A percentile compares a stretch with the other conserved stretches of the same genome.
Evolutionary conservation across 2,329 filamentous ascomycete species (phyloP).

Genomic region (Dryadomyces quercivorus): DNA sequence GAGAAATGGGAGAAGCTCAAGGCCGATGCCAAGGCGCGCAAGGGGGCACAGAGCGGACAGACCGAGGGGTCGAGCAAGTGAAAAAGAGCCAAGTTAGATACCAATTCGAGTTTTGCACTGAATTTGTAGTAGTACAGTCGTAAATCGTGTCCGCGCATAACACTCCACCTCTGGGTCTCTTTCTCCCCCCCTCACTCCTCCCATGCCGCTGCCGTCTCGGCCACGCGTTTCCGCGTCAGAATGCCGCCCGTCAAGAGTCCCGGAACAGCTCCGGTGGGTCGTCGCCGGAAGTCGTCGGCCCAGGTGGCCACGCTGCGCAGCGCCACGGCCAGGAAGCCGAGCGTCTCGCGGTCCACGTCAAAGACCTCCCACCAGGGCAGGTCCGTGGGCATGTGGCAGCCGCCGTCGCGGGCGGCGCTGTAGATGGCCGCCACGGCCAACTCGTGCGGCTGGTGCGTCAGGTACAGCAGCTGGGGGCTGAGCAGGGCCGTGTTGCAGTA

Average conservation of each 20-base stretch:
- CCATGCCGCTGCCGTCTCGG: background rate
- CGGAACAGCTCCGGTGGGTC: constrained; percentile 24
- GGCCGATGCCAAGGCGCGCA: constrained; percentile 45
- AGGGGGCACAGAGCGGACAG: constrained; percentile 26
- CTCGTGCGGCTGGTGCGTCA: constrained; percentile 81
- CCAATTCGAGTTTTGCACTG: background rate
- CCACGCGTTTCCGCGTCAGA: constrained; percentile 33
- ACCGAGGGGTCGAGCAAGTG: background rate
- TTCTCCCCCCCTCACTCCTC: constrained; percentile 24
- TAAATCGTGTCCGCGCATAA: background rate
- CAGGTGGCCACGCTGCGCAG: constrained; percentile 69
- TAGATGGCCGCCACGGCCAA: constrained; percentile 86
- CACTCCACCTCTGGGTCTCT: no score
- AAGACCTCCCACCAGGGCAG: constrained; percentile 97
- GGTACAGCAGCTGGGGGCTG: constrained; percentile 77
- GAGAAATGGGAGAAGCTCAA: constrained; percentile 51
- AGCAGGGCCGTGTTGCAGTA: constrained; percentile 80
- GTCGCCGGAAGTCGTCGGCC: constrained; percentile 43
- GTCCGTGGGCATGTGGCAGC: constrained; percentile 61
- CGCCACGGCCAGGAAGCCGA: constrained; percentile 83
- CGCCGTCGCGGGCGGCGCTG: constrained; percentile 66
- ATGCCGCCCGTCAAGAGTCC: constrained; percentile 32
- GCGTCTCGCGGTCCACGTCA: constrained; percentile 85
- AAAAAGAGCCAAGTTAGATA: background rate
- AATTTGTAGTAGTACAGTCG: background rate